Conservation (phyloP, 495 filamentous ascomycete genomes). For the Hypoxylon fragiforme region DNA sequence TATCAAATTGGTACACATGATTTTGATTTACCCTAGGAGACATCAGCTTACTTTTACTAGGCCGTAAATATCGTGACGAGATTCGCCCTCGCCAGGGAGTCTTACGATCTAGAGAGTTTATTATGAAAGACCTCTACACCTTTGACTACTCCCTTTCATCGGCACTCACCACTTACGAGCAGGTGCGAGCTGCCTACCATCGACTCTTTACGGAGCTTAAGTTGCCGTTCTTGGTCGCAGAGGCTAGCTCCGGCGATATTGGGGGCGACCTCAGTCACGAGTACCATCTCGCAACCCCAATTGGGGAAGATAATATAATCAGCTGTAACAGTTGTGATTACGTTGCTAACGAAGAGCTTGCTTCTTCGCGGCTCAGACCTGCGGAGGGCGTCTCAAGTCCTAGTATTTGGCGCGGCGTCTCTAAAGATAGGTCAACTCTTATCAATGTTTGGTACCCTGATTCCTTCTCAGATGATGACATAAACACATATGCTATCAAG, state of each 20-base stretch:
- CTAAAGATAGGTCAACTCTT: constrained; percentile 65
- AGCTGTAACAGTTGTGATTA: constrained; percentile 74
- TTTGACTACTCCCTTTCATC: constrained; percentile 71
- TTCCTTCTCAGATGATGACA: constrained; percentile 46
- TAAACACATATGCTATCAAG: constrained; percentile 75
- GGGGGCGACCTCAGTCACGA: constrained; percentile 92
- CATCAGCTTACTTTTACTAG: constrained; percentile 44
- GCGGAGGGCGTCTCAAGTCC: constrained; percentile 26
- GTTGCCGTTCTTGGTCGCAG: constrained; percentile 80
- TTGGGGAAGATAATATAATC: constrained; percentile 85
- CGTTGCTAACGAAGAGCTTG: constrained; percentile 84
- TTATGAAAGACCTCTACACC: constrained; percentile 99
- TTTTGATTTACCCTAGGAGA: neutral
- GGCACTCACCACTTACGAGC: constrained; percentile 75
- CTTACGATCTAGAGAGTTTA: constrained; percentile 86
- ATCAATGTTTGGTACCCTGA: constrained; percentile 68
- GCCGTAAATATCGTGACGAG: constrained; percentile 94
- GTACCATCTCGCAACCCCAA: constrained; percentile 79
- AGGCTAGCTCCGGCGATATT: constrained; percentile 94
- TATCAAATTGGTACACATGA: constrained; percentile 83
- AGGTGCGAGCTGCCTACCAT: constrained; percentile 70
- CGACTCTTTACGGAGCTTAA: constrained; percentile 80
- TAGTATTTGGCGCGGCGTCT: constrained; percentile 67
- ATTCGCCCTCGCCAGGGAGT: constrained; percentile 84
- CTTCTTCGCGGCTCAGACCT: constrained; percentile 35